phyloP scores from a whole-genome alignment of 2,329 filamentous ascomycete species.

The Ophiobolus disseminans region DNA sequence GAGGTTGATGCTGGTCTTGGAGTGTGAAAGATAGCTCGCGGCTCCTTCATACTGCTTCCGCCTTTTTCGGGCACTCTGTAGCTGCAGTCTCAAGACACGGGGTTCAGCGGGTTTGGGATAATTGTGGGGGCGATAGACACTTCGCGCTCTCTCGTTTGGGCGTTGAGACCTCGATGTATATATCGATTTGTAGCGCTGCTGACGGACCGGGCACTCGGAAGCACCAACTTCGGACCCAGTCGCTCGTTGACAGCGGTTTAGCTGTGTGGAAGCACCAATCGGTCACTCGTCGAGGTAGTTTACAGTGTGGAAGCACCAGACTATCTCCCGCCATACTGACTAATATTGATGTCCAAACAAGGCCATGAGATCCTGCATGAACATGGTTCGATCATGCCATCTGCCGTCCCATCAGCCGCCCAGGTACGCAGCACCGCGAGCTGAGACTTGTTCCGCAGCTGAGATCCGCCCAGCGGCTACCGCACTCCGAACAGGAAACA shows the following conservation, averaged over 20 bases:
- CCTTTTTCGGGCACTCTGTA: not conserved
- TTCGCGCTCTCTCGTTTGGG: not conserved
- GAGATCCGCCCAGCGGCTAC: conserved; percentile 11
- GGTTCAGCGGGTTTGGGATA: conserved; percentile 10
- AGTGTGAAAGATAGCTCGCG: no score
- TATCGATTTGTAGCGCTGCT: no score
- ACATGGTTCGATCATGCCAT: conserved; percentile 1
- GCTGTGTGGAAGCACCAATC: no score
- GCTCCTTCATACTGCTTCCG: no score
- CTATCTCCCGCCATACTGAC: no score
- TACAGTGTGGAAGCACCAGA: no score
- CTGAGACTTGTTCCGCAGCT: conserved; percentile 12
- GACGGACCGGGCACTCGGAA: no score
- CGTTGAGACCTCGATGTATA: not conserved
- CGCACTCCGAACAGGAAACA: conserved; percentile 7
- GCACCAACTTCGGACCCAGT: no score
- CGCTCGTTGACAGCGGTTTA: not conserved
- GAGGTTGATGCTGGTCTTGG: no score
- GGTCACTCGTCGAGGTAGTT: no score
- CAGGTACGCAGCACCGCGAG: conserved; percentile 1
- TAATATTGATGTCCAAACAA: not conserved
- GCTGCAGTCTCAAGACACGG: conserved; percentile 5
- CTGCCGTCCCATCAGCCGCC: conserved; percentile 3
- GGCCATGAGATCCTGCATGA: conserved; percentile 2
- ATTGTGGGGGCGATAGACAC: not conserved